Evolutionary conservation across 257 asterid species (phyloP).

Genomic region (Capsicum pubescens): DNA sequence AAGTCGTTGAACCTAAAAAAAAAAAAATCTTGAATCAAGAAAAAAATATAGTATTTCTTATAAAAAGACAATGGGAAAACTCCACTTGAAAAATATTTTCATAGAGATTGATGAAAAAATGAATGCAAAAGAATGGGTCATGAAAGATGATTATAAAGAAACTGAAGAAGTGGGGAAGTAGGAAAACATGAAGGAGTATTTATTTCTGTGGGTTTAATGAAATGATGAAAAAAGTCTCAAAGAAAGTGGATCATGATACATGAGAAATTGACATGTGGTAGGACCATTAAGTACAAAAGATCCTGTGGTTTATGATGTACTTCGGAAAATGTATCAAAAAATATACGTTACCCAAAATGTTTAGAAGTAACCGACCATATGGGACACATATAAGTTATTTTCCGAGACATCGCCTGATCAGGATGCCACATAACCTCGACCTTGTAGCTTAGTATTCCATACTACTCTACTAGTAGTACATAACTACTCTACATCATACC

Average conservation of each 20-base stretch:
- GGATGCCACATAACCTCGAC: conserved; percentile 19
- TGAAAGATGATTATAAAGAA: neutral
- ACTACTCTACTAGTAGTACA: too few species aligned
- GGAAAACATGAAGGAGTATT: neutral
- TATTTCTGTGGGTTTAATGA: neutral
- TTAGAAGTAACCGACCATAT: neutral
- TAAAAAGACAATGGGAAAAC: neutral
- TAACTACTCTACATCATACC: too few species aligned
- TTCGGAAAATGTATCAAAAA: conserved; percentile 32
- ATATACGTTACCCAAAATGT: conserved; percentile 27
- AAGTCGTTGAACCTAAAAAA: conserved; percentile 5
- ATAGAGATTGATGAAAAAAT: neutral
- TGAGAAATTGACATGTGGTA: conserved; percentile 51
- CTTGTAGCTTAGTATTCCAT: too few species aligned
- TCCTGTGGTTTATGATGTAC: conserved; percentile 54
- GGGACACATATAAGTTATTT: conserved; percentile 1
- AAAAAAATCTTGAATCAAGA: neutral
- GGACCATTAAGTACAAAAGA: too few species aligned
- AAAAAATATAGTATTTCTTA: neutral
- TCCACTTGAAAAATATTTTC: neutral
- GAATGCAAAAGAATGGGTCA: neutral
- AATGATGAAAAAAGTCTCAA: conserved; percentile 46
- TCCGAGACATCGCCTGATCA: neutral
- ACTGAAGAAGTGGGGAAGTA: neutral
- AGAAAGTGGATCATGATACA: conserved; percentile 39